Base-by-base conservation (phyloP, 495 filamentous ascomycete species). In the Penicillium herquei region DNA sequence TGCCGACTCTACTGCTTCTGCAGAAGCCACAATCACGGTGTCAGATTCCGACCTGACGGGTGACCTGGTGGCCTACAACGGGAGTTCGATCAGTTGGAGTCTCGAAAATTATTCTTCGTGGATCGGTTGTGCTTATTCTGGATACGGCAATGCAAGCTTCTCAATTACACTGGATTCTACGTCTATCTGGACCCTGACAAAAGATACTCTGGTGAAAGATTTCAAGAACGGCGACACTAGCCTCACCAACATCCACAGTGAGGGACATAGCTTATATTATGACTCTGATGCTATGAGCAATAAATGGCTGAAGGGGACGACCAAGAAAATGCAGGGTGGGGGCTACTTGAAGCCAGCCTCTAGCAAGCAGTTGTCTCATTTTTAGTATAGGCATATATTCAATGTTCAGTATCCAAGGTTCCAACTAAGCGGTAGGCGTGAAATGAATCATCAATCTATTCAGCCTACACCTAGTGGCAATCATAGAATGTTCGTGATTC, bases 261-360 rank as follows among this genome's bases (percentile, higher is more conserved):
- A 35, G n/a, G 52, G 52, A 26, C 39, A 31, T n/a, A 54, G 37
- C 12, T 17, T 54, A 13, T 54, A 54, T 16, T 54, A 54, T 35
- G 39, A 44, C 7, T 52, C 39, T 2, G 47, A 13, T 47, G 41
- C 32, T 33, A 12, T 30, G 3, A 31, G 44, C 7, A 47, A 37
- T 54, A 16, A 14, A 8, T 54, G 52, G 51, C 18, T 52, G 37
- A 44, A 45, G 21, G 47, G 54, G 3, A 18, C 33, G 18, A 53
- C 55, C 1, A 43, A 43, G 30, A 52, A 43, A 31, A 47, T 63
- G 53, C 39, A 54, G 57, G 39, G 52, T 64, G 50, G 39, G 21
- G 50, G 50, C 33, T 63, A 55, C 49, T 60, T 55, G 32, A 65
- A 45, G 46, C 58, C 55, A 8, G 47, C 31, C 6, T 17, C 39